Evolutionary conservation across 2,329 filamentous ascomycete species (phyloP).

Genomic region (Fusarium mangiferae): DNA sequence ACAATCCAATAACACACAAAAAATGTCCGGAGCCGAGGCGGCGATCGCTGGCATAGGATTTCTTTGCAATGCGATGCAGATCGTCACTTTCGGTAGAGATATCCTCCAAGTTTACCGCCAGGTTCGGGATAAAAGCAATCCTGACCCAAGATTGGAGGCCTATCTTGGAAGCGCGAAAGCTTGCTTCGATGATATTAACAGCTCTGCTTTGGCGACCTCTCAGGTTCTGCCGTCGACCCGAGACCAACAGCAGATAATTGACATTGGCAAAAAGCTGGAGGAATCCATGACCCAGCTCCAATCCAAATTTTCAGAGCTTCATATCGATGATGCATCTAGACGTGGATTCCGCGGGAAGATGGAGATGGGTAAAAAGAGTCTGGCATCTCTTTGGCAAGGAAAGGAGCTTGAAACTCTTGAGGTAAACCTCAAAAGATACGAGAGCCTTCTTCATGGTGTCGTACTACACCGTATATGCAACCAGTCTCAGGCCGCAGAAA

Average conservation of each 20-base stretch:
- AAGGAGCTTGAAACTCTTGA: neutral
- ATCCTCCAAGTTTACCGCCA: neutral
- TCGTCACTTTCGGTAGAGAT: neutral
- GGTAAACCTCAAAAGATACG: neutral
- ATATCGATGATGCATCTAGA: neutral
- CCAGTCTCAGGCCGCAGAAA: neutral
- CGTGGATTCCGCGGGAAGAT: neutral
- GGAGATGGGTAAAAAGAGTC: accelerated
- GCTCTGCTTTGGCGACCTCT: neutral
- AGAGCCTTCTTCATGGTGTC: neutral
- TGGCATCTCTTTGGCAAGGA: neutral
- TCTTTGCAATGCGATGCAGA: neutral
- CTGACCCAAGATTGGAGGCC: neutral
- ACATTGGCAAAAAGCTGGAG: neutral
- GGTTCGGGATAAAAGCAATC: neutral
- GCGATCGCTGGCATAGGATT: neutral
- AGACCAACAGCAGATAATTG: neutral
- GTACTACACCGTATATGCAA: accelerated
- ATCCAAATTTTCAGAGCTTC: neutral
- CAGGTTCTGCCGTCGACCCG: accelerated
- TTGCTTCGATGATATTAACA: neutral
- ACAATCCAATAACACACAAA: accelerated
- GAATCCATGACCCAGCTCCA: neutral
- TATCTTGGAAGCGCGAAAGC: neutral
- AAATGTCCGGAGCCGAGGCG: neutral